Percentiles rank a stretch among this genome's conserved stretches.
Evolutionary conservation across 495 filamentous ascomycete genomes (phyloP).

Genomic region (Letharia lupina): DNA sequence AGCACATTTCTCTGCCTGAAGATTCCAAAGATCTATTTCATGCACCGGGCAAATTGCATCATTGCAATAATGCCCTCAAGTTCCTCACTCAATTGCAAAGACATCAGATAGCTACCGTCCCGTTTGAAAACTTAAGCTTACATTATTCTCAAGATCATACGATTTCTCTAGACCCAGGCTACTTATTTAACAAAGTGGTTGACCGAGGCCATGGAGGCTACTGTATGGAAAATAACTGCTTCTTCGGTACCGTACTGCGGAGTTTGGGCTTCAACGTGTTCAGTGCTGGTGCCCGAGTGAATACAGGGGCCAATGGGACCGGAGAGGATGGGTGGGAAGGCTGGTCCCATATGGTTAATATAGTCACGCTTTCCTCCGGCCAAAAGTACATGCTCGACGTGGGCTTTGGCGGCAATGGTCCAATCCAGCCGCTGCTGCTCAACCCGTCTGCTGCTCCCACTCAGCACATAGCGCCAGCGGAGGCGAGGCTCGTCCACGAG

Average conservation of each 20-base stretch:
- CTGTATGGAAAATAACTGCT: conserved; percentile 66
- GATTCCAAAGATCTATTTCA: neutral
- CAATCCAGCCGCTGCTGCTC: conserved; percentile 47
- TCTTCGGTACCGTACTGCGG: conserved; percentile 56
- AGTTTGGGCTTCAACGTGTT: conserved; percentile 53
- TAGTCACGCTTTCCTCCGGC: conserved; percentile 46
- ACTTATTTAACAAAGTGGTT: conserved; percentile 59
- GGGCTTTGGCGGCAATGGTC: conserved; percentile 59
- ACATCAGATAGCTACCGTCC: conserved; percentile 50
- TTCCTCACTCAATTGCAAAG: conserved; percentile 23
- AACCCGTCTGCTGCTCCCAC: conserved; percentile 19
- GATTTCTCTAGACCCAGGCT: conserved; percentile 47
- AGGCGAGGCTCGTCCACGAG: conserved; percentile 41
- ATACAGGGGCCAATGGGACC: conserved; percentile 27
- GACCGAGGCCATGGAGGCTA: conserved; percentile 58
- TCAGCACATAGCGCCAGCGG: conserved; percentile 39
- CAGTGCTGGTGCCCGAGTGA: conserved; percentile 36
- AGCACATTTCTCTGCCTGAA: conserved; percentile 14
- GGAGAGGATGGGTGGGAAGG: conserved; percentile 25
- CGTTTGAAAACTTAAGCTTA: conserved; percentile 60
- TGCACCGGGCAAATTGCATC: neutral
- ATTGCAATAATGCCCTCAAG: neutral
- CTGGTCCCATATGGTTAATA: conserved; percentile 63
- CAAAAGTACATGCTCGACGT: conserved; percentile 57
- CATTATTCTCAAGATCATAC: conserved; percentile 47